phyloP scores from a whole-genome alignment of 176 grass and related monocot species.

The Puya raimondii region DNA sequence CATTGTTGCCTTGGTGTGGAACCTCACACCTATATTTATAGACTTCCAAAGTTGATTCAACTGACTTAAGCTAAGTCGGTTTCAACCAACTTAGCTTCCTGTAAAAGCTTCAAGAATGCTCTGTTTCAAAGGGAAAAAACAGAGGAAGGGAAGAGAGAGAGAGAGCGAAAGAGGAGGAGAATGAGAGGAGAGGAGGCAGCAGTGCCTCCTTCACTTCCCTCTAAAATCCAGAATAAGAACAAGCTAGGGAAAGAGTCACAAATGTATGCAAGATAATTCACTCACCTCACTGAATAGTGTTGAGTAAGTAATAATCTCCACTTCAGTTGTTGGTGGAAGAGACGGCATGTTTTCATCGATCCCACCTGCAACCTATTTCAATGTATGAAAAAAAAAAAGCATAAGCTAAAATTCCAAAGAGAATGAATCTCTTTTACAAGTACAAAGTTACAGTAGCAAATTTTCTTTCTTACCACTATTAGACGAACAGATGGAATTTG shows the following conservation, averaged over 20 bases:
- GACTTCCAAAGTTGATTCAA: too few species aligned
- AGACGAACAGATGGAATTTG: constrained; percentile 69
- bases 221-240: neutral
- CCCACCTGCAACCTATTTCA: constrained; percentile 64
- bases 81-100: too few species aligned
- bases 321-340: constrained; percentile 30
- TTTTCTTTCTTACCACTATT: constrained; percentile 59
- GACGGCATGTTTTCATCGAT: constrained; percentile 46
- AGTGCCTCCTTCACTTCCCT: neutral
- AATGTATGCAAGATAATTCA: constrained; percentile 1
- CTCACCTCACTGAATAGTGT: constrained; percentile 51
- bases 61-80: too few species aligned
- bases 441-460: neutral
- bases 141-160: too few species aligned
- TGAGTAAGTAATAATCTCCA: constrained; percentile 59
- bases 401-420: constrained; percentile 14
- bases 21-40: too few species aligned
- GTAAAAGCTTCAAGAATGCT: too few species aligned
- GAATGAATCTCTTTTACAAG: neutral
- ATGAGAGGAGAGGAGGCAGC: neutral
- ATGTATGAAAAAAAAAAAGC: constrained; percentile 18
- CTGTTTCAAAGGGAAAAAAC: too few species aligned
- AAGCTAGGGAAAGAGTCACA: neutral
- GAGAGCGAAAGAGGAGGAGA: neutral
- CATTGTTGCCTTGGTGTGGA: too few species aligned